Base-by-base conservation (phyloP, 306 rosid genomes). In the Glycine soja region DNA sequence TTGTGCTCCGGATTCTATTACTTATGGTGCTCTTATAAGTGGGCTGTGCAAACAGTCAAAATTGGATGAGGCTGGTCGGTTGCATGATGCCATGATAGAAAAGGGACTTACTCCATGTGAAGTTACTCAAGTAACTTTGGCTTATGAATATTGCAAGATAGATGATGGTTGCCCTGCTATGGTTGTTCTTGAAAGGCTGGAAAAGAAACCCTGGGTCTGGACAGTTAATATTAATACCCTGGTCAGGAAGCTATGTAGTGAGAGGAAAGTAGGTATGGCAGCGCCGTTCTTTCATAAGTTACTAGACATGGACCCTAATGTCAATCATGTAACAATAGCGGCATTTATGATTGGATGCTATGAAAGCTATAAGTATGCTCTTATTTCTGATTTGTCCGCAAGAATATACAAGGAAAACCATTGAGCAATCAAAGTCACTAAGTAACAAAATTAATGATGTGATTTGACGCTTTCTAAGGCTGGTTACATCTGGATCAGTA, bases 61-160 rank as follows among this genome's bases (percentile, higher is more conserved):
- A 85, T 78, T 90, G 88, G 90, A 89, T 0, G 89, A 93, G 83
- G 98, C 97, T 70, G 89, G 80, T n/a, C 65, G 74, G 30, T 56
- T 93, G 56, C 91, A 90, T 59, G 92, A 90, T 30, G 43, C 84
- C 42, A 89, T 91, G 98, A 82, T 90, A 47, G 92, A 93, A 63
- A 91, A 90, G 83, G 96, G 98, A 70, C 50, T 93, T 64, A 79
- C 86, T 42, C 99, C 97, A 5, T 93, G 97, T 75, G 98, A 95
- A 89, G 98, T 95, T 72, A 90, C 97, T 47, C 88, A 97, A 83
- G 88, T 84, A 54, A 89, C 99, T 43, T 80, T 95, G 85, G 91
- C 96, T 69, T 84, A 89, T 71, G 95, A 95, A 83, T 93, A 82
- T 78, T 95, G 99, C 87, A 90, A 87, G 84, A 70, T 80, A 71